Evolutionary conservation across 1,139 yeast genomes (phyloP), one percentile per base, ranked within the genome.

Genomic region (Kazachstania sp.): DNA sequence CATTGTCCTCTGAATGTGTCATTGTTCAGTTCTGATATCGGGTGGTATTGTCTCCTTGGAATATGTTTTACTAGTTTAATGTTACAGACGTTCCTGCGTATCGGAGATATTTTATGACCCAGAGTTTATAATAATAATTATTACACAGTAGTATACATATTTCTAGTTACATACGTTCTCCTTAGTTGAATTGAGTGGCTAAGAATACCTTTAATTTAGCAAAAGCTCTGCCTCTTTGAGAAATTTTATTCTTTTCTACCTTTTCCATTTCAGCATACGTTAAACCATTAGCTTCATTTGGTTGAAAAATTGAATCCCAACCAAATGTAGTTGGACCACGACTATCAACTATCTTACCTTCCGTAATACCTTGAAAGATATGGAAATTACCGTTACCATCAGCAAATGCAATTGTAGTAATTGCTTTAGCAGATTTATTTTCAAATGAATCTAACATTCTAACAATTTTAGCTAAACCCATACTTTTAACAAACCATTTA

Each of bases 211-310:
- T 78, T 51, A 92, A 75, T 65, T 85, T 78, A 50, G 73, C 79
- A 60, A 92, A 75, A 0, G 98, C 97, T 64, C 74, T 81, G 60
- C 74, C 87, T 61, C 99, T 75, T 63, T 94, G 98, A 54, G 95
- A 83, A 53, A 92, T 84, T 15, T 75, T 66, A 65, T 92, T 90
- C 71, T 94, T 94, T 38, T 75, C 70, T 4, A 66, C 64, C 59
- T 84, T 85, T 48, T 77, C 81, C 92, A 94, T 80, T 67, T 92
- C 97, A n/a, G 97, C 97, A 63, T 84, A 86, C 0, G 97, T 90
- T 62, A 81, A 67, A 18, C 66, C 66, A 44, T 56, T 59, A 7
- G 62, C 63, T 15, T 72, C 68, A 50, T 68, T 73, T 2, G 98
- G 97, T 68, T 82, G 75, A 66, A 92, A 92, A 44, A 86, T 71